Evolutionary conservation across 306 rosid species (phyloP).

Genomic region (Cicer judaicum): DNA sequence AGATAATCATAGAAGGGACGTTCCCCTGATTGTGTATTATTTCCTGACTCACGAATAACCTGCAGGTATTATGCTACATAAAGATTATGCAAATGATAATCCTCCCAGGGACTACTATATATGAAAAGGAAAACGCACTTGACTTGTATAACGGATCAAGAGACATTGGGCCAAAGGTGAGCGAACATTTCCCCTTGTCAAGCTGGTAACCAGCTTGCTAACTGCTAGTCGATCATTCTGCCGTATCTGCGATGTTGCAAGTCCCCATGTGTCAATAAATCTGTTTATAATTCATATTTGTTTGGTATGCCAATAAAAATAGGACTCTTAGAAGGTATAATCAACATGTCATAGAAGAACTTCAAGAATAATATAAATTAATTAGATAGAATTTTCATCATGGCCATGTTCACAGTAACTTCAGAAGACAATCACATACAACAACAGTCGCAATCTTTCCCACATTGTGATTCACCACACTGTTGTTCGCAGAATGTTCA

Average conservation of each 20-base stretch:
- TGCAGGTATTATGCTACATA: constrained; percentile 44
- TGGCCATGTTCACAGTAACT: constrained; percentile 35
- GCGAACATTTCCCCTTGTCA: constrained; percentile 93
- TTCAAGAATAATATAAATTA: constrained; percentile 17
- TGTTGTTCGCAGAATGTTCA: too few relatives aligned
- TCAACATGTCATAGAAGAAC: constrained; percentile 15
- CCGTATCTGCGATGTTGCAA: constrained; percentile 73
- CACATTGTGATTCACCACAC: too few relatives aligned
- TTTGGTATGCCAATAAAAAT: constrained; percentile 7
- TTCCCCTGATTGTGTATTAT: constrained; percentile 76
- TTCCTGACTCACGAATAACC: constrained; percentile 92
- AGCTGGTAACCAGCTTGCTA: constrained; percentile 96
- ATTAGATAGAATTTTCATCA: constrained; percentile 28
- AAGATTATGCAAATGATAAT: constrained; percentile 30
- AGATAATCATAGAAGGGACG: constrained; percentile 96
- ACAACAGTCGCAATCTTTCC: neutral
- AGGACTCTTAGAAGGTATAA: constrained; percentile 24
- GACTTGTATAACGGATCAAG: constrained; percentile 94
- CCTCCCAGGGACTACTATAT: constrained; percentile 9
- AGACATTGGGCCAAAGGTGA: constrained; percentile 99
- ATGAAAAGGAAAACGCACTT: constrained; percentile 60
- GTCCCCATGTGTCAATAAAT: constrained; percentile 25
- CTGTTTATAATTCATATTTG: constrained; percentile 21
- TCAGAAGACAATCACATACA: constrained; percentile 29
- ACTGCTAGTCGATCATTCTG: constrained; percentile 98